Base-by-base conservation (phyloP, 164 flowering plant species). In the Umbellularia californica region DNA sequence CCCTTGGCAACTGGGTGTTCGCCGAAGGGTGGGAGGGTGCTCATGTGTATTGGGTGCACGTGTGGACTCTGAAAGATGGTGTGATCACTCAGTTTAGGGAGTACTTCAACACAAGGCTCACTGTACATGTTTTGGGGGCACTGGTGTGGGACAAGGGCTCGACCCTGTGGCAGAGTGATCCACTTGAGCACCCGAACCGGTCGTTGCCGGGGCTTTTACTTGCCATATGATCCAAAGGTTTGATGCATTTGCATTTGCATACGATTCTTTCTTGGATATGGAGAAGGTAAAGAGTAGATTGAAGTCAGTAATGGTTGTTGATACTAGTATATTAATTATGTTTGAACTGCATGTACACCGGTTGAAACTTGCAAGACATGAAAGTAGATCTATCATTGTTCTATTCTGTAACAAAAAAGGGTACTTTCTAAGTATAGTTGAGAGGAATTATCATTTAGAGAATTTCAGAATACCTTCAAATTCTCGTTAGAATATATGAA, bases 21-120 rank as follows among this genome's bases (percentile, higher is more conserved):
- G 96, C 80, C 12, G 98, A 93, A 65, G 98, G 98, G 1, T 91
- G 96, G 96, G 93, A 93, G 72, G 96, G 96, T 1, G 87, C 81
- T 0, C 77, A 82, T 27, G 93, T 80, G 4, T 93, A 93, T 33
- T 93, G 96, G 98, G 98, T 90, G 3, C 98, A 91, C 28, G 98
- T 89, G 0, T 93, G 98, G 98, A 90, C 85, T 0, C 13, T 93
- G n/a, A 85, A 84, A 73, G 85, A 86, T 65, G 97, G 81, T 1
- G 5, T 88, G 65, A 85, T 90, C 5, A 87, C 89, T 0, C 90
- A 86, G 74, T 85, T 91, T 10, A 78, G 98, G 41, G 98, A 91
- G 83, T 93, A 91, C 68, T 93, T 93, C 79, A 93, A 93, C 64
- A 93, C 98, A 0, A 90, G 92, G 94, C 87, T 91, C 4, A 87